A percentile compares a stretch with the other conserved stretches of the same genome.
phyloP scores from a whole-genome alignment of 768 basidiomycete species.

The Kwoniella mangroviensis region DNA sequence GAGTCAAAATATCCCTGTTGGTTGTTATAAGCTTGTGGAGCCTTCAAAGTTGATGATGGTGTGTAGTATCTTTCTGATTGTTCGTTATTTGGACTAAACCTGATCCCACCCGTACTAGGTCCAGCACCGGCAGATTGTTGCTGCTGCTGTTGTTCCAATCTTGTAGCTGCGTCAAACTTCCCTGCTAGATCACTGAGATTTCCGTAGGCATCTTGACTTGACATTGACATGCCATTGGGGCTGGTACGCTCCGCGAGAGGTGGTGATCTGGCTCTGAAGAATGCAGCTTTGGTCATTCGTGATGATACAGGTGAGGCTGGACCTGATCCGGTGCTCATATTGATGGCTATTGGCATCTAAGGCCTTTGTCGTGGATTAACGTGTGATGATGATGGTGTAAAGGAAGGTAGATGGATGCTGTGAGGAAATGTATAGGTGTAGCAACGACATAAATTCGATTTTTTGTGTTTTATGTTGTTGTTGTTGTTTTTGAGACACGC shows the following conservation, averaged over 20 bases:
- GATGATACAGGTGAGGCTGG: slow-evolving; percentile 39
- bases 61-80: neutral
- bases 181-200: slow-evolving; percentile 24
- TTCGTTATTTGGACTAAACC: neutral
- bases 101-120: slow-evolving; percentile 6
- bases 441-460: neutral
- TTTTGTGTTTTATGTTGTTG: slow-evolving; percentile 6
- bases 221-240: slow-evolving; percentile 4
- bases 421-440: neutral
- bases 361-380: neutral
- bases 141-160: slow-evolving; percentile 11
- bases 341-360: slow-evolving; percentile 21
- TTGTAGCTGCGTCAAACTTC: slow-evolving; percentile 21
- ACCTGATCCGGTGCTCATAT: slow-evolving; percentile 10
- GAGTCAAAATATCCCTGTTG: slow-evolving; percentile 20
- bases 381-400: neutral
- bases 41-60: neutral
- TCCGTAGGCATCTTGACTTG: slow-evolving; percentile 11
- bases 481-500: slow-evolving; percentile 9
- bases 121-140: slow-evolving; percentile 1
- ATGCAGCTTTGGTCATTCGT: slow-evolving; percentile 55
- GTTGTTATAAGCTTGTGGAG: slow-evolving; percentile 4
- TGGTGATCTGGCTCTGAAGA: slow-evolving; percentile 56
- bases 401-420: neutral
- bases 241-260: slow-evolving; percentile 21